phyloP scores from a whole-genome alignment of 148 eudicot species.

The Pharnaceum exiguum region DNA sequence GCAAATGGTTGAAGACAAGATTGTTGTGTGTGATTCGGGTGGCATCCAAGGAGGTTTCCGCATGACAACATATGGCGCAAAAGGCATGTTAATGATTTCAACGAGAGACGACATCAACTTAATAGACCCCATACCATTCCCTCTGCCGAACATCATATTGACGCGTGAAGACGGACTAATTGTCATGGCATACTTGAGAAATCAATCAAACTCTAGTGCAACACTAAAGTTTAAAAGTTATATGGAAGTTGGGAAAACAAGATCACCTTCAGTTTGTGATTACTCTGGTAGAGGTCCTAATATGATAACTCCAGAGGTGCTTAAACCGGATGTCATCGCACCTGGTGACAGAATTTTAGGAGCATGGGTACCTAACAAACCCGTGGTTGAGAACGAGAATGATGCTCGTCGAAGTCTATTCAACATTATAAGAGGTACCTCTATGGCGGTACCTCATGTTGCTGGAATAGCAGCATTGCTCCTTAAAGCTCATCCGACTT shows the following conservation, averaged over 20 bases:
- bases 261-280: constrained; percentile 24
- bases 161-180: constrained; percentile 14
- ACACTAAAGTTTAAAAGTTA: constrained; percentile 27
- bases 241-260: constrained; percentile 23
- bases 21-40: constrained; percentile 26
- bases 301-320: constrained; percentile 12
- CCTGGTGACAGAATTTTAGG: constrained; percentile 32
- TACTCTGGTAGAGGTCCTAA: constrained; percentile 38
- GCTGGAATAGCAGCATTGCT: too few relatives aligned
- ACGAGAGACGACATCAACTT: constrained; percentile 15
- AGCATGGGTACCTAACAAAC: too few relatives aligned
- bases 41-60: constrained; percentile 14
- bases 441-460: too few relatives aligned
- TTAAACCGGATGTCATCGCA: constrained; percentile 38
- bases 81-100: constrained; percentile 25
- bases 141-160: constrained; percentile 27
- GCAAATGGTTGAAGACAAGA: constrained; percentile 11
- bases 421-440: too few relatives aligned
- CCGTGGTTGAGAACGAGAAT: too few relatives aligned
- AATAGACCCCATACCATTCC: not conserved
- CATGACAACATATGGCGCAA: constrained; percentile 9
- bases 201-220: not conserved
- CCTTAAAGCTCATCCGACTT: too few relatives aligned
- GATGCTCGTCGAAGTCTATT: too few relatives aligned
- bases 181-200: constrained; percentile 16